Conservation (phyloP, 164 flowering plant genomes). For the Buxus sempervirens region DNA sequence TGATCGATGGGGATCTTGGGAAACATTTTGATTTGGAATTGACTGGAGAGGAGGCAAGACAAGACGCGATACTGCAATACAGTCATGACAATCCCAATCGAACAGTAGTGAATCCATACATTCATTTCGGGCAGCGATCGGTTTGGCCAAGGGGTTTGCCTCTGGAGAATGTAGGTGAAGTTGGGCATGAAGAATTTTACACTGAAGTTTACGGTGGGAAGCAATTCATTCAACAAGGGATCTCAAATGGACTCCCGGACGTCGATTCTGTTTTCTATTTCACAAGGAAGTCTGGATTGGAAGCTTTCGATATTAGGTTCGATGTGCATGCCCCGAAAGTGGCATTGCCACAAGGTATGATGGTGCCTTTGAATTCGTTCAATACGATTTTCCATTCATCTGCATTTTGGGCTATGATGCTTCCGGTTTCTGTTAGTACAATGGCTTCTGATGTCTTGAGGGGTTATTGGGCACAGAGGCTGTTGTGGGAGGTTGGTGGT, state of each 20-base stretch:
- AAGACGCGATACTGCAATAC: slow-evolving; percentile 73
- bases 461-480: slow-evolving; percentile 97
- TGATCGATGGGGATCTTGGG: slow-evolving; percentile 75
- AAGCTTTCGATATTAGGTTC: slow-evolving; percentile 82
- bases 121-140: slow-evolving; percentile 95
- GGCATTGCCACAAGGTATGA: slow-evolving; percentile 89
- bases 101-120: slow-evolving; percentile 83
- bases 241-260: slow-evolving; percentile 95
- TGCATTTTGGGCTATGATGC: slow-evolving; percentile 96
- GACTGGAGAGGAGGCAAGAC: slow-evolving; percentile 74
- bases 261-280: slow-evolving; percentile 97
- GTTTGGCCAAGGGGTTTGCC: slow-evolving; percentile 99
- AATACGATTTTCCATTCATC: slow-evolving; percentile 85
- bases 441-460: slow-evolving; percentile 98
- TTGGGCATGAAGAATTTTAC: slow-evolving; percentile 80
- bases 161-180: slow-evolving; percentile 84
- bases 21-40: slow-evolving; percentile 93
- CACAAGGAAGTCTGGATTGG: slow-evolving; percentile 76
- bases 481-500: slow-evolving; percentile 96
- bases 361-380: slow-evolving; percentile 93
- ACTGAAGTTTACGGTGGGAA: slow-evolving; percentile 91
- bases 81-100: slow-evolving; percentile 79
- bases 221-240: slow-evolving; percentile 93
- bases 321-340: slow-evolving; percentile 88
- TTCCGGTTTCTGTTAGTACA: slow-evolving; percentile 90